Evolutionary conservation across 2,329 filamentous ascomycete genomes (phyloP).

Genomic region (Mycocentrospora acerina): DNA sequence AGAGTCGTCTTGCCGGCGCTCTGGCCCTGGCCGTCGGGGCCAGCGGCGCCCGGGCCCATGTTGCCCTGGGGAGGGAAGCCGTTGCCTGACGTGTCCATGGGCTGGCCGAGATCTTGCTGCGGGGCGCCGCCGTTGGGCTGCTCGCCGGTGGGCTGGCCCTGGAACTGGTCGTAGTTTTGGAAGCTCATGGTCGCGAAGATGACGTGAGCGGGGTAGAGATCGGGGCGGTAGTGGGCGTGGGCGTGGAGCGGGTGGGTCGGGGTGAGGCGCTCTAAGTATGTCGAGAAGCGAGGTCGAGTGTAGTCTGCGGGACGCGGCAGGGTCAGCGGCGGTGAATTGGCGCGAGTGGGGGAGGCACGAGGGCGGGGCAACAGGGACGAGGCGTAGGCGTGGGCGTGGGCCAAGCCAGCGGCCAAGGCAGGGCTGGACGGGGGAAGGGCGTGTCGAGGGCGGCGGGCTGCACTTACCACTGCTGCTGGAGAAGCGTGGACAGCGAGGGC

Average conservation of each 20-base stretch:
- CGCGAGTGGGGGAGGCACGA: conserved; percentile 9
- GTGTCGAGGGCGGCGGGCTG: conserved; percentile 14
- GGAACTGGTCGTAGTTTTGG: conserved; percentile 65
- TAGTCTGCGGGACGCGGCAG: conserved; percentile 21
- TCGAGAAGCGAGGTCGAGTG: conserved; percentile 24
- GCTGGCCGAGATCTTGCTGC: conserved; percentile 58
- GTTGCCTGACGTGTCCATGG: conserved; percentile 55
- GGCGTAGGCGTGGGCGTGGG: conserved; percentile 7
- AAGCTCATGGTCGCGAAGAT: conserved; percentile 61
- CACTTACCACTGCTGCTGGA: conserved; percentile 30
- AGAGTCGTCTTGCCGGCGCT: conserved; percentile 55
- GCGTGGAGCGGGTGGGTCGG: conserved; percentile 15
- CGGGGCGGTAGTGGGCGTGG: conserved; percentile 8
- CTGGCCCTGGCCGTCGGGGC: conserved; percentile 40
- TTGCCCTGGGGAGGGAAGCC: conserved; percentile 54
- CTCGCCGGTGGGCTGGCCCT: conserved; percentile 58
- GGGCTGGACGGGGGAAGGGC: conserved; percentile 8
- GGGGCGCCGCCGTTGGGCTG: conserved; percentile 49
- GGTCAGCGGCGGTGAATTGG: conserved; percentile 30
- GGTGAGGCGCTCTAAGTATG: conserved; percentile 35
- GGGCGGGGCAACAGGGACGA: conserved; percentile 4
- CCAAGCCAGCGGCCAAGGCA: conserved; percentile 3
- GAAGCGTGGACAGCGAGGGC: conserved; percentile 16
- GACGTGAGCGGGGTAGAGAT: conserved; percentile 21
- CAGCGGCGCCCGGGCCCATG: conserved; percentile 43